Base-by-base conservation (phyloP, 805 yeast species). In the Zygoascus flipseniorum region DNA sequence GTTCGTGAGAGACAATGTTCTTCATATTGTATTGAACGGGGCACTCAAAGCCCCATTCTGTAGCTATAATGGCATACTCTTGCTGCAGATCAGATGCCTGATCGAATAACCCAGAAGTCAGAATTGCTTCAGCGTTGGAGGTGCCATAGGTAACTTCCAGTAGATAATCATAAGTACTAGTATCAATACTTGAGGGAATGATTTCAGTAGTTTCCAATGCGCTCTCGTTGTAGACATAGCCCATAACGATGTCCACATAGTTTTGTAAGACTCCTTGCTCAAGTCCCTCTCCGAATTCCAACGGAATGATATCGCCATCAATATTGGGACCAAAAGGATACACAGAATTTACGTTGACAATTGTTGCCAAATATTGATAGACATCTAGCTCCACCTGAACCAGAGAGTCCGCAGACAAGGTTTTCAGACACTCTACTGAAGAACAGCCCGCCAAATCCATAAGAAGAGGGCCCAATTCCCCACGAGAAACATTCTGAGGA, bases 291-390 rank as follows among this genome's bases (percentile, higher is more conserved):
- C 49, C 39, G 48, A 61, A 62, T 37, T 62, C 64, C 5, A 41
- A 28, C 2, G 35, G 18, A 9, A 66, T 46, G 18, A 56, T 39
- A 4, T 14, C 14, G 1, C 47, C 52, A 45, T 65, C 68, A 37
- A 66, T 55, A 16, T 58, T 62, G n/a, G 69, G 69, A 11, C 61
- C 58, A 50, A 57, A 58, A 4, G 64, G 64, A 31, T 53, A 55
- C 8, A 58, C 58, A 16, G 49, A 20, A 44, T 58, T 59, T 31
- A 60, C 54, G 2, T 49, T 50, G 10, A 43, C 16, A 50, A 43
- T 26, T 13, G 11, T 2, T 43, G 26, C n/a, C 26, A 46, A 10
- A 14, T 31, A 31, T 8, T 20, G 18, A 37, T 51, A 43, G 20
- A 52, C 43, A 11, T 19, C 37, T 16, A 20, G 13, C 43, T 58